Conservation (phyloP, 83 land plant genomes). For the Isoetes engelmannii region DNA sequence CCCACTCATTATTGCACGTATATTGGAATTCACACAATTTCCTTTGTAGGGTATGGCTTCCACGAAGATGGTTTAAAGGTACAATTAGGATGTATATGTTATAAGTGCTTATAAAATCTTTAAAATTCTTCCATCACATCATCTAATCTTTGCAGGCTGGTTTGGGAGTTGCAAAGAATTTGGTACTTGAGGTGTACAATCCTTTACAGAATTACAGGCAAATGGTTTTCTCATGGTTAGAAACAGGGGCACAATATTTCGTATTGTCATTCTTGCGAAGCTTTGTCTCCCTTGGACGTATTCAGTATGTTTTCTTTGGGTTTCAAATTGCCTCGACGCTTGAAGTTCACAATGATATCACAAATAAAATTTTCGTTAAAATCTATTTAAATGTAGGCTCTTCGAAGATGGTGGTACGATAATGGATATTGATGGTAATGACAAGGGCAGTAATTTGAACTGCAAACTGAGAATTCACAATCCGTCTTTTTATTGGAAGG, state of each 20-base stretch:
- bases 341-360: neutral
- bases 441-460: conserved; percentile 27
- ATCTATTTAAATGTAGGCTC: conserved; percentile 34
- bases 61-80: conserved; percentile 99
- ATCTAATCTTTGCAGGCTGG: conserved; percentile 57
- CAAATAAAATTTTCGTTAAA: neutral
- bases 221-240: conserved; percentile 52
- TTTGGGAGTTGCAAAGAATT: conserved; percentile 47
- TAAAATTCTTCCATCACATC: neutral
- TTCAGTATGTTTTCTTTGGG: conserved; percentile 45
- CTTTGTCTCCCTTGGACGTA: conserved; percentile 50
- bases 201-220: conserved; percentile 45
- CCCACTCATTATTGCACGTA: neutral
- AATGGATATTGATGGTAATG: conserved; percentile 49
- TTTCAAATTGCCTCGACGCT: neutral
- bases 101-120: no score
- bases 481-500: conserved; percentile 91
- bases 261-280: conserved; percentile 49
- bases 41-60: conserved; percentile 78
- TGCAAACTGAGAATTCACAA: conserved; percentile 51
- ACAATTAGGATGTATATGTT: no score
- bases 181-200: conserved; percentile 40
- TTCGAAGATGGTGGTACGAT: conserved; percentile 89
- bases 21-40: neutral
- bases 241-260: conserved; percentile 55